Evolutionary conservation across 768 basidiomycete species (phyloP).

Genomic region (Pisolithus albus): DNA sequence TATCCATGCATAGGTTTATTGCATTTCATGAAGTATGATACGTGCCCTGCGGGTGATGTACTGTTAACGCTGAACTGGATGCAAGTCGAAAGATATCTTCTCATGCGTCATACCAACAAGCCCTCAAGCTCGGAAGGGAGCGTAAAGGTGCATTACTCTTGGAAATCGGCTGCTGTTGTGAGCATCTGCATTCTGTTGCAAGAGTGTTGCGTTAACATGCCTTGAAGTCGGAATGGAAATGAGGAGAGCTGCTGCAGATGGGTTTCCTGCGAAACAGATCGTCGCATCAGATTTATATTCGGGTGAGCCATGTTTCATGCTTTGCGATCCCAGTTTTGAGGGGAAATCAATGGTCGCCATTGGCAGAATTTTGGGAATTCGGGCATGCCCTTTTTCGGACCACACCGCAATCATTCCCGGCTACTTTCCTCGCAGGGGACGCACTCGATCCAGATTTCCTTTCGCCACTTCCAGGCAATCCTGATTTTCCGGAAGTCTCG

Average conservation of each 20-base stretch:
- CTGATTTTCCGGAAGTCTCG: slow-evolving; percentile 16
- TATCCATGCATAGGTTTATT: slow-evolving; percentile 20
- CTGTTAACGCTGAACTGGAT: background rate
- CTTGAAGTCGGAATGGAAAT: slow-evolving; percentile 36
- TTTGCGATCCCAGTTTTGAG: background rate
- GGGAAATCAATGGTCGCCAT: background rate
- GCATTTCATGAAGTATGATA: slow-evolving; percentile 12
- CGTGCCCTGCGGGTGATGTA: background rate
- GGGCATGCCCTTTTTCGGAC: slow-evolving; percentile 57
- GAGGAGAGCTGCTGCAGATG: slow-evolving; percentile 35
- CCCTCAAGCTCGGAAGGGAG: slow-evolving; percentile 32
- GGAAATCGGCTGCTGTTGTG: slow-evolving; percentile 42
- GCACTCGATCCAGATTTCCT: slow-evolving; percentile 42
- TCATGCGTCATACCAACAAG: slow-evolving; percentile 15
- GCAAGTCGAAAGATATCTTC: slow-evolving; percentile 16
- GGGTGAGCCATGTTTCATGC: slow-evolving; percentile 20
- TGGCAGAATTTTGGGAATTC: slow-evolving; percentile 50
- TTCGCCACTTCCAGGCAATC: slow-evolving; percentile 16
- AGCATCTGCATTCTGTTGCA: slow-evolving; percentile 3
- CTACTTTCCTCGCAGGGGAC: slow-evolving; percentile 50
- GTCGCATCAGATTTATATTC: slow-evolving; percentile 33
- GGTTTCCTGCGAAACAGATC: slow-evolving; percentile 32
- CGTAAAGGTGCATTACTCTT: slow-evolving; percentile 33
- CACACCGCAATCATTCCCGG: slow-evolving; percentile 46
- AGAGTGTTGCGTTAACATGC: background rate